Evolutionary conservation across 345 rosid species (phyloP).

Genomic region (Rhizophora apiculata): DNA sequence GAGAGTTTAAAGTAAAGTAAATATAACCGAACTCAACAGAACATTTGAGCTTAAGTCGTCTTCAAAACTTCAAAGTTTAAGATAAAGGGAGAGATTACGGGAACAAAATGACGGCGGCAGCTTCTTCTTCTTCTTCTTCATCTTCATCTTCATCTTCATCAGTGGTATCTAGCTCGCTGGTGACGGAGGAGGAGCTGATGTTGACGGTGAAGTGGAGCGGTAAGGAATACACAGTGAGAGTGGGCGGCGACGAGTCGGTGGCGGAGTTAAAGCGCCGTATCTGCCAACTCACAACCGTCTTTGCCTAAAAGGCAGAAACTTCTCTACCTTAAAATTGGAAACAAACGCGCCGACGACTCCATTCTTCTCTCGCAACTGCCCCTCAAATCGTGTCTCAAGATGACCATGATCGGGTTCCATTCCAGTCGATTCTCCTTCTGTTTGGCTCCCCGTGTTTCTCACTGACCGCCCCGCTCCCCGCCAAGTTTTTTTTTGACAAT

Average conservation of each 20-base stretch:
- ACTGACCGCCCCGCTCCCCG: neutral
- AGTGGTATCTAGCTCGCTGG: slow-evolving; percentile 26
- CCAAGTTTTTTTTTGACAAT: neutral
- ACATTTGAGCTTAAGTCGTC: too few species aligned
- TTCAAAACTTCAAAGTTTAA: too few species aligned
- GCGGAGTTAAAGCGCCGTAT: slow-evolving; percentile 91
- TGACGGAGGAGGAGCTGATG: slow-evolving; percentile 74
- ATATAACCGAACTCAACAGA: too few species aligned
- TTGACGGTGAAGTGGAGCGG: slow-evolving; percentile 86
- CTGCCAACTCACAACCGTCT: slow-evolving; percentile 72
- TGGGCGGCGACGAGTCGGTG: slow-evolving; percentile 84
- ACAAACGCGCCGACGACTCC: slow-evolving; percentile 75
- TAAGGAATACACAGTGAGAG: slow-evolving; percentile 79
- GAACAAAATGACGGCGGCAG: too few species aligned
- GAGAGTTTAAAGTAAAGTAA: too few species aligned
- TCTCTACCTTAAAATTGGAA: slow-evolving; percentile 84
- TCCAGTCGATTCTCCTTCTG: neutral
- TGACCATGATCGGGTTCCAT: slow-evolving; percentile 89
- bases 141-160: too few species aligned
- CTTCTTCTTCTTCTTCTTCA: too few species aligned
- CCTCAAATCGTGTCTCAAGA: slow-evolving; percentile 81
- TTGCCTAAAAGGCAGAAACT: slow-evolving; percentile 94
- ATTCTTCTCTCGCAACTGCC: slow-evolving; percentile 67
- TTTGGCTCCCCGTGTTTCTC: neutral
- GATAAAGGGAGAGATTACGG: too few species aligned